These are phyloP conservation scores for Fusarium devonianum DNA, from an alignment of 2,329 filamentous ascomycete genomes.

Conservation along the genomic window DNA sequence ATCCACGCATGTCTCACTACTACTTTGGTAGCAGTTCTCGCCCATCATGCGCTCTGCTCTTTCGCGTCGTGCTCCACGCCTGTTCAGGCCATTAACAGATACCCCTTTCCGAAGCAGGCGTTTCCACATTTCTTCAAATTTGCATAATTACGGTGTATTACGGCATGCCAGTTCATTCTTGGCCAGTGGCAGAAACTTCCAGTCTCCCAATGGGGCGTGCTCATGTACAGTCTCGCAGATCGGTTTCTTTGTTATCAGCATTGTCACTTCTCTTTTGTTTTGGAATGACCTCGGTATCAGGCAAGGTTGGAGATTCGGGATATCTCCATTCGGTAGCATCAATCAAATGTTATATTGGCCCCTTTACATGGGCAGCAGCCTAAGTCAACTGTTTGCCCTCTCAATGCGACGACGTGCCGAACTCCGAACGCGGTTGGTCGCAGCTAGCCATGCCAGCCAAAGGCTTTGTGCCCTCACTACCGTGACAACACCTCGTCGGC, in stretches of 20 bases:
- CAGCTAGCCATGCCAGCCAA: too few relatives aligned
- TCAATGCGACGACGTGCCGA: too few relatives aligned
- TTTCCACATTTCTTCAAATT: conserved; percentile 23
- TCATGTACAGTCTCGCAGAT: background rate
- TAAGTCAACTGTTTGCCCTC: too few relatives aligned
- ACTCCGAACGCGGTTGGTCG: too few relatives aligned
- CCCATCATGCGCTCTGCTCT: conserved; percentile 7
- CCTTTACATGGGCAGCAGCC: too few relatives aligned
- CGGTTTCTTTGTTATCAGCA: conserved; percentile 8
- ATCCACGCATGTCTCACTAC: background rate
- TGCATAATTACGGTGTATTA: conserved; percentile 31
- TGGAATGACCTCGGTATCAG: conserved; percentile 14
- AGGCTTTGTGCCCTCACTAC: too few relatives aligned
- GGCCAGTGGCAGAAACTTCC: conserved; percentile 20
- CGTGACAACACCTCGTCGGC: too few relatives aligned
- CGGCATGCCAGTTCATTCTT: conserved; percentile 26
- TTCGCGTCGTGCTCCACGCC: conserved; percentile 11
- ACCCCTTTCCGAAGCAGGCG: conserved; percentile 33
- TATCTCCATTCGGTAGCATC: conserved; percentile 14
- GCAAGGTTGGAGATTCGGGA: conserved; percentile 15
- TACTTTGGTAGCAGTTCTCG: conserved; percentile 4
- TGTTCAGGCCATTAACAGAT: conserved; percentile 25
- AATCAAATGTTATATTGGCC: conserved; percentile 11
- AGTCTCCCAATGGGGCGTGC: conserved; percentile 10
- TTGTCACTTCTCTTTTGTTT: conserved; percentile 7